Evolutionary conservation across 306 rosid species (phyloP).

Genomic region (Fragaria nilgerrensis): DNA sequence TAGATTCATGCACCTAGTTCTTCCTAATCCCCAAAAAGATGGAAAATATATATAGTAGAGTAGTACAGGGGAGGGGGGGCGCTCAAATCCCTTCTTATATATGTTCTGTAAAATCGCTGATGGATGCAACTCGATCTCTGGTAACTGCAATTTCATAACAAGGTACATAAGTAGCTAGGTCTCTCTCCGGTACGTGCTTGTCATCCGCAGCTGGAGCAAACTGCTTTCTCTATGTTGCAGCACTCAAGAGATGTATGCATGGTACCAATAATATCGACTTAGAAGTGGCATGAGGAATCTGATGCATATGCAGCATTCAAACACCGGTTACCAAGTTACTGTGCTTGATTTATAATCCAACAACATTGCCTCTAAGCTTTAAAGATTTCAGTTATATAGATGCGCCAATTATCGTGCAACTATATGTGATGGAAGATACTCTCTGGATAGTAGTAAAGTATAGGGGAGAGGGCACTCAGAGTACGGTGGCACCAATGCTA

Average conservation of each 20-base stretch:
- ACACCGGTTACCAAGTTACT: neutral
- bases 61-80: neutral
- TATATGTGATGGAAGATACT: neutral
- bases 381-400: neutral
- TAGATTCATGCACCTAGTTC: neutral
- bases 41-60: neutral
- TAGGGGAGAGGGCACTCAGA: neutral
- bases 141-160: neutral
- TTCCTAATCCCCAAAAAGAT: neutral
- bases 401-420: neutral
- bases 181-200: neutral
- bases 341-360: neutral
- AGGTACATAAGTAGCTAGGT: neutral
- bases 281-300: neutral
- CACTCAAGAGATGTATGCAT: neutral
- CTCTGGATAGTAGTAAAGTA: neutral
- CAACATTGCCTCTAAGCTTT: neutral
- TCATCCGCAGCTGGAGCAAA: neutral
- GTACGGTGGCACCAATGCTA: neutral
- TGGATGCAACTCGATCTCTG: neutral
- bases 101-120: neutral
- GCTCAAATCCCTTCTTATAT: neutral
- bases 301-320: neutral
- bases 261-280: neutral
- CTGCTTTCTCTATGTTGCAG: neutral